These are phyloP conservation scores for Aspergillus homomorphus DNA, from an alignment of 495 filamentous ascomycete species.

Conservation along the genomic window DNA sequence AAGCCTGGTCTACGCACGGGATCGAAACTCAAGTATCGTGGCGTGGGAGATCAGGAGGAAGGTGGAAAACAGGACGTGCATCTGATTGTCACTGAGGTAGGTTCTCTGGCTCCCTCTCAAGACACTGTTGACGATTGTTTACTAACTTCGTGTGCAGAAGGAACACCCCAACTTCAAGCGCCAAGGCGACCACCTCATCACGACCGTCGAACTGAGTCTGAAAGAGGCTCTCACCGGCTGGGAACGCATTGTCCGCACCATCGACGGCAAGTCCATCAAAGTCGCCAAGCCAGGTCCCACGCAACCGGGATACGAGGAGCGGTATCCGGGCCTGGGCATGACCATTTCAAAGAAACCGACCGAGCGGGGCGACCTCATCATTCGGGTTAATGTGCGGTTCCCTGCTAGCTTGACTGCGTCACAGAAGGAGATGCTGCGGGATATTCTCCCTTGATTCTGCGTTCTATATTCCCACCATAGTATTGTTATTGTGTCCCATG, in stretches of 20 bases:
- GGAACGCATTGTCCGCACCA: conserved; percentile 85
- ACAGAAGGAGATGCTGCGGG: conserved; percentile 76
- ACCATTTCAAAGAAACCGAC: conserved; percentile 82
- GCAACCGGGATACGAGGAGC: conserved; percentile 71
- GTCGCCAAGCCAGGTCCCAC: conserved; percentile 80
- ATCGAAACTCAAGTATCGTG: conserved; percentile 95
- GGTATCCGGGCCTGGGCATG: conserved; percentile 87
- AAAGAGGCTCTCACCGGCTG: conserved; percentile 97
- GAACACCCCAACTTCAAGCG: conserved; percentile 76
- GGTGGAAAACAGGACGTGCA: conserved; percentile 96
- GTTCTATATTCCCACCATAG: conserved; percentile 1
- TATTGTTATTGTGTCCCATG: conserved; percentile 7
- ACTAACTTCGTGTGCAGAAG: conserved; percentile 59
- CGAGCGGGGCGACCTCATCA: conserved; percentile 80
- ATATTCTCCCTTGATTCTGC: conserved; percentile 56
- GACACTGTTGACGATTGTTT: neutral
- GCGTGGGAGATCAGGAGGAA: conserved; percentile 94
- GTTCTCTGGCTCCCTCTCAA: neutral
- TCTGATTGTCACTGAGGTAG: conserved; percentile 92
- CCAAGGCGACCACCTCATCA: conserved; percentile 78
- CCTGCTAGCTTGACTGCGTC: conserved; percentile 66
- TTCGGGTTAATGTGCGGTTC: conserved; percentile 90
- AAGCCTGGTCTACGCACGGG: conserved; percentile 93
- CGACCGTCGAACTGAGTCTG: conserved; percentile 74
- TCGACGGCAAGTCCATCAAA: conserved; percentile 79